phyloP scores from a whole-genome alignment of 2,329 filamentous ascomycete species.

The Thelonectria rubi region DNA sequence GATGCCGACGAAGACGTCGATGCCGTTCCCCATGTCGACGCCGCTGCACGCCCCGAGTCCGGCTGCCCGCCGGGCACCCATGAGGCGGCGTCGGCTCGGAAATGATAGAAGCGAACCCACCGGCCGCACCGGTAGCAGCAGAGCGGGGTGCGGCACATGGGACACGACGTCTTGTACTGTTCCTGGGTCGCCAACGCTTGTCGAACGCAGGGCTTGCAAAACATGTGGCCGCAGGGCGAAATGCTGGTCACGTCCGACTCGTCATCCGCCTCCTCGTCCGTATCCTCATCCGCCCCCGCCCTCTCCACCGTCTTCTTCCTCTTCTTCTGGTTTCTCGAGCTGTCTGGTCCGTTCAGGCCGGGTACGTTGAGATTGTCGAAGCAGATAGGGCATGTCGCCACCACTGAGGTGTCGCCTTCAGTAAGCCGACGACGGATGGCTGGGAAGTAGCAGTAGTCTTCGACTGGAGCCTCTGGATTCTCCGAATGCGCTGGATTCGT shows the following conservation, averaged over 20 bases:
- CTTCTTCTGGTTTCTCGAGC: too few relatives aligned
- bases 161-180: slow-evolving; percentile 13
- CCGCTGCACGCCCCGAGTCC: too few relatives aligned
- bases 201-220: slow-evolving; percentile 30
- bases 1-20: background rate
- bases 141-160: slow-evolving; percentile 28
- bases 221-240: slow-evolving; percentile 37
- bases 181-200: background rate
- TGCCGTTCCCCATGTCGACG: background rate
- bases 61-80: too few relatives aligned
- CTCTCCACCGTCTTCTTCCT: too few relatives aligned
- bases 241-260: slow-evolving; percentile 6
- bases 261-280: background rate
- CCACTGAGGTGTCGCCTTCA: background rate
- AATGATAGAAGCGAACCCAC: background rate
- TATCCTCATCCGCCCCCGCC: background rate
- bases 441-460: background rate
- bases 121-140: slow-evolving; percentile 11
- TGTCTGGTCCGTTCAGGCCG: background rate
- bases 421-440: background rate
- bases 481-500: too few relatives aligned
- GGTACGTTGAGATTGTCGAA: background rate
- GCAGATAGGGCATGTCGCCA: background rate
- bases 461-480: background rate
- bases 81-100: background rate